Evolutionary conservation across 169 alveolate genomes (phyloP).

Genomic region (Cystoisospora suis): DNA sequence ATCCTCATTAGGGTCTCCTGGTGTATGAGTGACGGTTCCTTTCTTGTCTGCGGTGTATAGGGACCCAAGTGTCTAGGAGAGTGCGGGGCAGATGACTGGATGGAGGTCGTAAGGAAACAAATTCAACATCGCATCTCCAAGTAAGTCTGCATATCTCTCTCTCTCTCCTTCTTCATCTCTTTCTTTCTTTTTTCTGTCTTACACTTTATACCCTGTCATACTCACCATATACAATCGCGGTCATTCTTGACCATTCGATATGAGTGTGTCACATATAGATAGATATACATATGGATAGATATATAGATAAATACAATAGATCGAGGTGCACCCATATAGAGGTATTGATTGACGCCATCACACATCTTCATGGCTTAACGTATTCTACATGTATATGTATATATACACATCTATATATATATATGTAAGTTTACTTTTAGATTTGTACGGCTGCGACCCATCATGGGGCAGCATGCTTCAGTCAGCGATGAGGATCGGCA

Average conservation of each 20-base stretch:
- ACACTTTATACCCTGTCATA: background rate
- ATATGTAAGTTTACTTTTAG: background rate
- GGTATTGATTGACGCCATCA: too few relatives aligned
- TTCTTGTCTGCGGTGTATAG: background rate
- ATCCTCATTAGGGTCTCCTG: too few relatives aligned
- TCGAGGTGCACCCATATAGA: too few relatives aligned
- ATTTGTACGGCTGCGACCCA: too few relatives aligned
- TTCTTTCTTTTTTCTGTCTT: background rate
- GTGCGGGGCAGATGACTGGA: constrained; percentile 28
- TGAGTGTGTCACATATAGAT: background rate
- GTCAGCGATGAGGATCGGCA: too few relatives aligned
- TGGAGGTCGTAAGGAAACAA: constrained; percentile 38
- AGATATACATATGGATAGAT: background rate
- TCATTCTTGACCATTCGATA: too few relatives aligned
- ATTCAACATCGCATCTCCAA: constrained; percentile 30
- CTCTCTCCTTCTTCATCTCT: background rate
- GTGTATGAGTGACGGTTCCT: background rate
- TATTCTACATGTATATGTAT: background rate
- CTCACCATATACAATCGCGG: background rate
- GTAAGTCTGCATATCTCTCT: background rate
- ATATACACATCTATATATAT: background rate
- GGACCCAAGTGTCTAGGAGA: constrained; percentile 57
- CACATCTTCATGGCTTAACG: too few relatives aligned
- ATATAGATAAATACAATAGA: too few relatives aligned
- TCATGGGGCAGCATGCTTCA: too few relatives aligned